A percentile compares a stretch with the other conserved stretches of the same genome.
phyloP scores from a whole-genome alignment of 225 moss, liverwort and hornwort genomes.

The Sphagnum tenellum region DNA sequence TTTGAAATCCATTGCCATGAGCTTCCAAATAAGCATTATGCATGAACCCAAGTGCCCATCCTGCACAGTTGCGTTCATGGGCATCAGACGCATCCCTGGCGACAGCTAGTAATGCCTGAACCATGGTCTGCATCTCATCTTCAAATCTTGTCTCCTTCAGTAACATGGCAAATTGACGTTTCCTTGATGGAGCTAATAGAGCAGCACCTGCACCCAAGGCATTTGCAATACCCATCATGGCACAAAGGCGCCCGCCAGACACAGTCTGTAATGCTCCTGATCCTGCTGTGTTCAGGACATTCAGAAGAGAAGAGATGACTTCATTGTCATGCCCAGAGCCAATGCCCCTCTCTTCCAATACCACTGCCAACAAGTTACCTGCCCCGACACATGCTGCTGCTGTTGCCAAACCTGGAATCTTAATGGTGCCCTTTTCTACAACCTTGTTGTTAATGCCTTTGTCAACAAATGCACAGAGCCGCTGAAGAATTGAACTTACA shows the following conservation, averaged over 20 bases:
- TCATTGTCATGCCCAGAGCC: conserved; percentile 14
- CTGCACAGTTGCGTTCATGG: conserved; percentile 23
- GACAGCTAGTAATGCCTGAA: conserved; percentile 14
- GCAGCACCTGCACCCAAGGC: conserved; percentile 33
- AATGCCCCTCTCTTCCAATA: conserved; percentile 26
- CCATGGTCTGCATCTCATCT: conserved; percentile 15
- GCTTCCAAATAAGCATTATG: conserved; percentile 13
- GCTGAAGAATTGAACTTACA: conserved; percentile 14
- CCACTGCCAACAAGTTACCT: conserved; percentile 24
- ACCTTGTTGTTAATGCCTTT: conserved; percentile 1
- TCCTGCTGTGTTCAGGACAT: conserved; percentile 8
- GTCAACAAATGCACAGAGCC: conserved; percentile 8
- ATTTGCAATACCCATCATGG: conserved; percentile 31
- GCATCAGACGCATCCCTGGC: conserved; percentile 15
- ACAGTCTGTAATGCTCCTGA: conserved; percentile 8
- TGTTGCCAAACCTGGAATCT: conserved; percentile 14
- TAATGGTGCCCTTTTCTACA: conserved; percentile 7
- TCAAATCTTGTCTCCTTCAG: conserved; percentile 23
- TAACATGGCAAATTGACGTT: conserved; percentile 8
- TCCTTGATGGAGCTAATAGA: conserved; percentile 6
- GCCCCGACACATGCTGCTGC: conserved; percentile 25
- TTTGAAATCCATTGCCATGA: conserved; percentile 1
- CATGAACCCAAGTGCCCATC: conserved; percentile 35
- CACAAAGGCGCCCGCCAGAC: conserved; percentile 23
- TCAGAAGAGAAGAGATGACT: conserved; percentile 5